phyloP scores from a whole-genome alignment of 1,139 yeast genomes.

The Kurtzmaniella quercitrusa region DNA sequence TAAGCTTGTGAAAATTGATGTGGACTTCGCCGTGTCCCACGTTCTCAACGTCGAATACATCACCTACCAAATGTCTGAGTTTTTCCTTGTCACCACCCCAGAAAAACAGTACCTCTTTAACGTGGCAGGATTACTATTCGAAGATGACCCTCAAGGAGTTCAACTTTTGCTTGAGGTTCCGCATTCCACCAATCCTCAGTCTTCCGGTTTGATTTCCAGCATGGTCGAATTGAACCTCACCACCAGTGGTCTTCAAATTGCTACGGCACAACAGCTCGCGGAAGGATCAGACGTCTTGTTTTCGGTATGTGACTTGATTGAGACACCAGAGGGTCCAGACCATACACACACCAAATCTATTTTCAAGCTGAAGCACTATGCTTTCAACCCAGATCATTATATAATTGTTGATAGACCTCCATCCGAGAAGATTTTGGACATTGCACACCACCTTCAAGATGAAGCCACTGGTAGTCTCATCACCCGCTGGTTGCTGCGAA shows the following conservation, averaged over 20 bases:
- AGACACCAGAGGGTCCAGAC: not conserved
- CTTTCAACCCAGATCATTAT: conserved; percentile 8
- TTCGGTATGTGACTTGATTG: not conserved
- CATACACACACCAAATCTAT: not conserved
- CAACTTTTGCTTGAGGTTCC: not conserved
- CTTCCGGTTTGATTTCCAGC: not conserved
- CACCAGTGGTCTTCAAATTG: not conserved
- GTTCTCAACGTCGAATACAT: conserved; percentile 9
- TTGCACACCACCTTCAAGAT: conserved; percentile 30
- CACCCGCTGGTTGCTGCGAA: conserved; percentile 27
- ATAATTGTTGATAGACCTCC: conserved; percentile 29
- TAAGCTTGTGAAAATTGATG: not conserved
- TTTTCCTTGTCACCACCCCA: conserved; percentile 12
- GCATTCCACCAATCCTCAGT: not conserved
- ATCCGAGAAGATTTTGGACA: conserved; percentile 23
- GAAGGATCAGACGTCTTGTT: not conserved
- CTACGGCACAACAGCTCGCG: not conserved
- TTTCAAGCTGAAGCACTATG: conserved; percentile 8
- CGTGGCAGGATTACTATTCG: conserved; percentile 24
- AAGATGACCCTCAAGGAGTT: conserved; percentile 15
- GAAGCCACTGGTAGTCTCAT: conserved; percentile 17
- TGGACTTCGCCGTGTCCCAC: not conserved
- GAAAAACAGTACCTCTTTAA: conserved; percentile 21
- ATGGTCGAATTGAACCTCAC: not conserved
- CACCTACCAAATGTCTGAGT: conserved; percentile 17